Evolutionary conservation across 352 stramenopile species (phyloP).

Genomic region (Aphanomyces stellatus): DNA sequence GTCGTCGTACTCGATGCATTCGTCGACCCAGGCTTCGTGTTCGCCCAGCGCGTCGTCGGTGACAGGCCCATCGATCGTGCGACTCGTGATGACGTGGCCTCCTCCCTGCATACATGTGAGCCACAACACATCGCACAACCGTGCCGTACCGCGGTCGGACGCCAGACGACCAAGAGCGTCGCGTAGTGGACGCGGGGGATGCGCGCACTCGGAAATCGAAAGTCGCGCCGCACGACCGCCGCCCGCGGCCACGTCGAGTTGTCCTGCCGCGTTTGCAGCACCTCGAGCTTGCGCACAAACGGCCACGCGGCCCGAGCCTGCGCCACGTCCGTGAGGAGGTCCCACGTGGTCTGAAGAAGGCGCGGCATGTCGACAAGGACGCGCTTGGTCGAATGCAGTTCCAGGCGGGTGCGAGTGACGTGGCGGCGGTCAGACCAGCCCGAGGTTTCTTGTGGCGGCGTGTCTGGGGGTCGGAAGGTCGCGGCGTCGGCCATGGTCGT

Average conservation of each 20-base stretch:
- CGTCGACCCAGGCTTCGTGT: slow-evolving; percentile 6
- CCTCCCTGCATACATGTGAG: neutral
- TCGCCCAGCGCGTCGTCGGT: slow-evolving; percentile 10
- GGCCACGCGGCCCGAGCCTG: neutral
- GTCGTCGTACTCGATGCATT: slow-evolving; percentile 12
- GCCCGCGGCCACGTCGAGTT: neutral
- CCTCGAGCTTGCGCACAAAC: slow-evolving; percentile 15
- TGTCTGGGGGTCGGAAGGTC: neutral
- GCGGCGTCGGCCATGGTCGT: neutral
- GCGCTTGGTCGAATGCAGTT: neutral
- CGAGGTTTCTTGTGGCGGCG: neutral
- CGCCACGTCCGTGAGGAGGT: neutral
- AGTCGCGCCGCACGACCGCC: slow-evolving; percentile 4
- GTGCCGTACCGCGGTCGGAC: neutral
- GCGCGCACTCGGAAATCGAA: neutral
- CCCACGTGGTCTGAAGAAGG: neutral
- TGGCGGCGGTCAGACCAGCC: slow-evolving; percentile 10
- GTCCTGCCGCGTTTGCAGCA: neutral
- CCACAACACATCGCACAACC: neutral
- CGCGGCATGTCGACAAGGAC: neutral
- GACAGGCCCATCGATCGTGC: slow-evolving; percentile 7
- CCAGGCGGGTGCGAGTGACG: neutral
- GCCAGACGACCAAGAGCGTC: slow-evolving; percentile 5
- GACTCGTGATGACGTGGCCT: neutral
- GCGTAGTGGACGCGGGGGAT: slow-evolving; percentile 17